Evolutionary conservation across 331 rosid species (phyloP).

Genomic region (Pyracantha coccinea): DNA sequence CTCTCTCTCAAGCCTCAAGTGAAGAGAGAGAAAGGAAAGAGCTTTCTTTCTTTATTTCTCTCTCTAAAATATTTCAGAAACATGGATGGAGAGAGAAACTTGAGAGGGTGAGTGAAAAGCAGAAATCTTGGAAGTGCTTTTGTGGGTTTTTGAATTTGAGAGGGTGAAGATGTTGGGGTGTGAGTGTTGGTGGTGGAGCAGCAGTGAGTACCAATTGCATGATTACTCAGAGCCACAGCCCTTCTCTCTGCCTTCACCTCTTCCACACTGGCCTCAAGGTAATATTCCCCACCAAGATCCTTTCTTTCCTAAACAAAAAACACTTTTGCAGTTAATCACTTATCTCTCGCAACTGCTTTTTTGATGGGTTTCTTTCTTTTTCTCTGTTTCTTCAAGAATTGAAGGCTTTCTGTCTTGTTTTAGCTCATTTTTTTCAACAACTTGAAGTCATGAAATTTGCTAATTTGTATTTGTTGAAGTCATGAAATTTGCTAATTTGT

Average conservation of each 20-base stretch:
- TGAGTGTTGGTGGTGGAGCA: slow-evolving; percentile 55
- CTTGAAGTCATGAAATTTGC: not conserved
- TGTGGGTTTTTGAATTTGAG: not conserved
- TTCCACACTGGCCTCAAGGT: slow-evolving; percentile 91
- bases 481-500: not conserved
- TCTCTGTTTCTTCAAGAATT: not conserved
- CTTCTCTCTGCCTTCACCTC: slow-evolving; percentile 67
- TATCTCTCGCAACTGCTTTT: not conserved
- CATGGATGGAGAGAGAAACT: not conserved
- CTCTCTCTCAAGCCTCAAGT: not conserved
- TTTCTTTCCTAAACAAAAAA: not conserved
- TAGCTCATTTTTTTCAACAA: not conserved
- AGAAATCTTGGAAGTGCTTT: not conserved
- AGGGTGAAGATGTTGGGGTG: slow-evolving; percentile 47
- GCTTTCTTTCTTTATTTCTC: not conserved
- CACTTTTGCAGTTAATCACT: not conserved
- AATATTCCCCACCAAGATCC: not conserved
- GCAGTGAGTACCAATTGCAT: slow-evolving; percentile 11
- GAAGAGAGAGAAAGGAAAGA: not conserved
- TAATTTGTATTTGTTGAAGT: not conserved
- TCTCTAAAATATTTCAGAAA: not conserved
- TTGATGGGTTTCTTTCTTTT: not conserved
- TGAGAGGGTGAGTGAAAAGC: not conserved
- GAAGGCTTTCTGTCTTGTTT: not conserved
- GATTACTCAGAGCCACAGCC: slow-evolving; percentile 39